Evolutionary conservation across 2,329 filamentous ascomycete genomes (phyloP).

Genomic region (Aspergillus alliaceus): DNA sequence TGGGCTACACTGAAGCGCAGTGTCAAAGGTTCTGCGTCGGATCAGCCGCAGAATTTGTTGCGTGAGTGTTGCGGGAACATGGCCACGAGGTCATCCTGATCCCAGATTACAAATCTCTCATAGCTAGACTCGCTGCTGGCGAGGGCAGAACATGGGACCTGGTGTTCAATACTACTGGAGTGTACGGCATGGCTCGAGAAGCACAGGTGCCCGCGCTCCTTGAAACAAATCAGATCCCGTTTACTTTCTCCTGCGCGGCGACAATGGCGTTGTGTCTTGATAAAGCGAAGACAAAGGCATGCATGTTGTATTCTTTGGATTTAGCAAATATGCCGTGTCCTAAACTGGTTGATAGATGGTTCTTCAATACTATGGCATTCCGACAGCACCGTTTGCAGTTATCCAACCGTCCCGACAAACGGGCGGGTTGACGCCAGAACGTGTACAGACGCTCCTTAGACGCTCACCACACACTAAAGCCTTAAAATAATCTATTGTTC

Average conservation of each 20-base stretch:
- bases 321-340: no score
- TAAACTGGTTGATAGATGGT: no score
- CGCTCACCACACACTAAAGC: no score
- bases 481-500: no score
- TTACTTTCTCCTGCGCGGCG: conserved; percentile 20
- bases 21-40: neutral
- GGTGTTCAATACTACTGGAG: no score
- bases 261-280: conserved; percentile 21
- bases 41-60: neutral
- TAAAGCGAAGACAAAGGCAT: conserved; percentile 22
- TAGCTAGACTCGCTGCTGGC: neutral
- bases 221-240: conserved; percentile 25
- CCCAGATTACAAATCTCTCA: neutral
- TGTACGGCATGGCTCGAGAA: conserved; percentile 9
- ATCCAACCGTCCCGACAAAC: neutral
- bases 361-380: conserved; percentile 12
- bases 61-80: neutral
- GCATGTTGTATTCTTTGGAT: no score
- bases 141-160: neutral
- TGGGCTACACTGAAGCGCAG: neutral
- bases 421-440: no score
- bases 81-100: neutral
- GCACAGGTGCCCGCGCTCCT: conserved; percentile 23
- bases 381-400: conserved; percentile 14
- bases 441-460: no score